Evolutionary conservation across 2,329 filamentous ascomycete species (phyloP), one percentile per base, ranked within the genome.

Genomic region (Fusarium hainanense): DNA sequence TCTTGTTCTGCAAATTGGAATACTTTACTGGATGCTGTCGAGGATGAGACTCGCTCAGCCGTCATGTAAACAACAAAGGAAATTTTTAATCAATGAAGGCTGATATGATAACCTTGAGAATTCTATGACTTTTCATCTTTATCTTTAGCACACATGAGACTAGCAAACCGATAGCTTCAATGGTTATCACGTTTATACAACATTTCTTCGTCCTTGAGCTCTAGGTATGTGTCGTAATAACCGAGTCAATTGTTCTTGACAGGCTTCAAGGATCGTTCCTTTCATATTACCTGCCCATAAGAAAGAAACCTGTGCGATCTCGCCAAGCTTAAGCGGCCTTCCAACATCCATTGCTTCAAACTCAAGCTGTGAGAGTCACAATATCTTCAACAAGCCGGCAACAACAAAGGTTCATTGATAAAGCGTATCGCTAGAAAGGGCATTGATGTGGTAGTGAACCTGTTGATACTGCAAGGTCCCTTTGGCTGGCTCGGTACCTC

Each of bases 371-470:
- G 8, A 41, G 6, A 20, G 12, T n/a, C 7, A 2, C 0, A 0
- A 0, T 0, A 2, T 1, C 21, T 4, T 10, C 3, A 51, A 32
- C 13, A 18, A 60, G 10, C 10, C 25, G 7, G 2, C 20, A 14
- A 14, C 20, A 14, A 14, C 28, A 14, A 30, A 30, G 55, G 55
- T 37, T 61, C 37, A 52, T 37, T 60, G 44, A 37, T 52, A 52
- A 52, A 61, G 58, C 43, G 43, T 50, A 60, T 61, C 58, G 40
- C 58, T 61, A 61, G 55, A 52, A 60, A 61, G 10, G 34, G 5
- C 9, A n/a, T n/a, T 37, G 34, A 37, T 37, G 34, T 37, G 34
- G 16, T n/a, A n/a, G 34, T 37, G 34, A 12, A 37, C 34, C 11
- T 37, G 34, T n/a, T n/a, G 34, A 37, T 37, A 37, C 34, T 37